Percentiles rank a stretch among this genome's conserved stretches.
These are phyloP conservation scores for Claviceps sp. DNA, from an alignment of 2,329 filamentous ascomycete genomes.

Conservation along the genomic window DNA sequence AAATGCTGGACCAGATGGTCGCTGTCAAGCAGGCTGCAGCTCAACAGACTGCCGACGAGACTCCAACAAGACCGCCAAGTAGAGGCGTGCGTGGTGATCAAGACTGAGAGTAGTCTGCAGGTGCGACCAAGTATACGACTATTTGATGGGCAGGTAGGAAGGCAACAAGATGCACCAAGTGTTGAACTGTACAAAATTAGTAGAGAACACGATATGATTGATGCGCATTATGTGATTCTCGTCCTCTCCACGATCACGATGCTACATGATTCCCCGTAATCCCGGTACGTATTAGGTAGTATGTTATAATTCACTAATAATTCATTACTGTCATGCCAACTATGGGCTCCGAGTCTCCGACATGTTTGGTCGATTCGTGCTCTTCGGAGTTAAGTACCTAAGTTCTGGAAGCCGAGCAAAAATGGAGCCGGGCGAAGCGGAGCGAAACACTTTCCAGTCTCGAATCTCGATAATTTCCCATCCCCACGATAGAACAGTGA, in stretches of 20 bases:
- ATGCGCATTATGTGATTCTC: background rate
- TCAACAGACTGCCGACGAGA: too few species aligned
- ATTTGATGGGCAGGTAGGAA: too few species aligned
- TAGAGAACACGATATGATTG: background rate
- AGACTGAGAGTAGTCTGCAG: background rate
- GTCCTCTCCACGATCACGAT: background rate
- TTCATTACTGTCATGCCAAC: background rate
- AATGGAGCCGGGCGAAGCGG: background rate
- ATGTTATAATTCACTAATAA: too few species aligned
- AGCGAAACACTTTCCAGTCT: background rate
- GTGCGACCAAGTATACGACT: background rate
- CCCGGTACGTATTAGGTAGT: too few species aligned
- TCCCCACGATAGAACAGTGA: background rate
- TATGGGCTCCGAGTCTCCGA: background rate
- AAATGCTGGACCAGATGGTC: constrained; percentile 10
- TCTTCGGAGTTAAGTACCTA: too few species aligned
- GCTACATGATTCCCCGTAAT: too few species aligned
- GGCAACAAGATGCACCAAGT: background rate
- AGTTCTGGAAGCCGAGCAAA: background rate
- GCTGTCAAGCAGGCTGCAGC: constrained; percentile 1
- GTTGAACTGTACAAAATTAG: too few species aligned
- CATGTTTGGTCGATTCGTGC: background rate
- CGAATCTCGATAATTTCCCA: background rate
- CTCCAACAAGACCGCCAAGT: too few species aligned
- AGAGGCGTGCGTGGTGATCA: background rate